Percentiles rank a stretch among this genome's conserved stretches.
Conservation (phyloP, 768 basidiomycete species). For the Hemileccinum rubropunctum region DNA sequence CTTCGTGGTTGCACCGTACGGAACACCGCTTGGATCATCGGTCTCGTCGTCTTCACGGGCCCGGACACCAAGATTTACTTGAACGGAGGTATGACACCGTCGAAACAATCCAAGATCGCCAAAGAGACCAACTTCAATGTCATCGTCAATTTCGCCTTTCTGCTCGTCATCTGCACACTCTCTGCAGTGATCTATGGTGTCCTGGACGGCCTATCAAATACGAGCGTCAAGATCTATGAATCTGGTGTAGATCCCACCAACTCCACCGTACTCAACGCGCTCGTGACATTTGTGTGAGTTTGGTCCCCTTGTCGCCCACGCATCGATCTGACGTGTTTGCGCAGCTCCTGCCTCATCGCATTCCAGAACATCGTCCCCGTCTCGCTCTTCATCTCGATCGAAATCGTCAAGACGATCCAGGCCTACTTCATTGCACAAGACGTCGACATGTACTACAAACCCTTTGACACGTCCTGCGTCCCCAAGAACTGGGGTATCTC, state of each 20-base stretch:
- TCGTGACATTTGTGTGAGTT: slow-evolving; percentile 90
- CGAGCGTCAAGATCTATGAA: slow-evolving; percentile 76
- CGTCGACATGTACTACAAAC: slow-evolving; percentile 92
- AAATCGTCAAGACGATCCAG: slow-evolving; percentile 97
- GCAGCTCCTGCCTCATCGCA: slow-evolving; percentile 86
- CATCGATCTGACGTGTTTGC: slow-evolving; percentile 4
- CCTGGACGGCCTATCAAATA: slow-evolving; percentile 54
- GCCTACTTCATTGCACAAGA: slow-evolving; percentile 97
- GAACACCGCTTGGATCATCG: slow-evolving; percentile 91
- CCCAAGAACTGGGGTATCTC: slow-evolving; percentile 99
- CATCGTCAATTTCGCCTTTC: slow-evolving; percentile 83
- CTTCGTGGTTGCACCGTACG: slow-evolving; percentile 88
- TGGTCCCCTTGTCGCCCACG: background rate
- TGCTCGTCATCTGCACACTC: slow-evolving; percentile 72
- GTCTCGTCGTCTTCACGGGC: slow-evolving; percentile 92
- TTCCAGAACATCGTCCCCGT: slow-evolving; percentile 98
- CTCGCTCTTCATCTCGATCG: slow-evolving; percentile 95
- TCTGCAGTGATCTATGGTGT: slow-evolving; percentile 77
- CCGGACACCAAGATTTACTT: slow-evolving; percentile 91
- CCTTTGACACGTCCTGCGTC: slow-evolving; percentile 83
- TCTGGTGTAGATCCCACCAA: slow-evolving; percentile 57
- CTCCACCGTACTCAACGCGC: slow-evolving; percentile 63
- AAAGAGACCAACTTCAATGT: slow-evolving; percentile 99
- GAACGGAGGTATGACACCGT: slow-evolving; percentile 90
- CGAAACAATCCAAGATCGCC: slow-evolving; percentile 97